These are phyloP conservation scores for Trichoderma aggressivum DNA, from an alignment of 2,329 filamentous ascomycete genomes.

Conservation along the genomic window DNA sequence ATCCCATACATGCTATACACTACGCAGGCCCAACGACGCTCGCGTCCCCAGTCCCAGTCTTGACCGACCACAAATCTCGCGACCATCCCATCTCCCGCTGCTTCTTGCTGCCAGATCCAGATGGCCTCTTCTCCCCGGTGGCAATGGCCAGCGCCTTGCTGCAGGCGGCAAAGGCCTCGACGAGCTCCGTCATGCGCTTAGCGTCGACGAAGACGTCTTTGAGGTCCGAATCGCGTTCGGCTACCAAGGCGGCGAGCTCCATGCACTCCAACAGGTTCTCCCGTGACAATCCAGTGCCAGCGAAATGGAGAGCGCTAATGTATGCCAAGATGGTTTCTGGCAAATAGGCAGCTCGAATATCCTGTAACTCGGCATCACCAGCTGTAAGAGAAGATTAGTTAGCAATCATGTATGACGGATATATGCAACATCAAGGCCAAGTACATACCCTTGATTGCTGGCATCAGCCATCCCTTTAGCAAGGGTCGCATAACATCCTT, in stretches of 20 bases:
- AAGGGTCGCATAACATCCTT: slow-evolving; percentile 58
- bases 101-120: slow-evolving; percentile 54
- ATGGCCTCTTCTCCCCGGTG: slow-evolving; percentile 51
- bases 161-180: slow-evolving; percentile 71
- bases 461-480: slow-evolving; percentile 62
- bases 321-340: slow-evolving; percentile 85
- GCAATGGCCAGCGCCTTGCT: slow-evolving; percentile 67
- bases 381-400: not conserved
- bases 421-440: not conserved
- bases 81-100: slow-evolving; percentile 61
- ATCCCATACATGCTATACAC: slow-evolving; percentile 7
- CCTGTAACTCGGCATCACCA: slow-evolving; percentile 59
- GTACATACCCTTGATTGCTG: slow-evolving; percentile 52
- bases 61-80: slow-evolving; percentile 59
- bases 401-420: not conserved
- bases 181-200: slow-evolving; percentile 69
- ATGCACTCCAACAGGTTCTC: slow-evolving; percentile 80
- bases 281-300: slow-evolving; percentile 69
- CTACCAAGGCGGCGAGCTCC: slow-evolving; percentile 75
- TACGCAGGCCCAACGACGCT: slow-evolving; percentile 7
- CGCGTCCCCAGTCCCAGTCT: slow-evolving; percentile 24
- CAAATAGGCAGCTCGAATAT: slow-evolving; percentile 73
- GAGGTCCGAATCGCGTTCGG: slow-evolving; percentile 66
- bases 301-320: slow-evolving; percentile 74
- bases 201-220: slow-evolving; percentile 61